Conservation (phyloP, 345 rosid genomes). For the Eucalyptus pauciflora region DNA sequence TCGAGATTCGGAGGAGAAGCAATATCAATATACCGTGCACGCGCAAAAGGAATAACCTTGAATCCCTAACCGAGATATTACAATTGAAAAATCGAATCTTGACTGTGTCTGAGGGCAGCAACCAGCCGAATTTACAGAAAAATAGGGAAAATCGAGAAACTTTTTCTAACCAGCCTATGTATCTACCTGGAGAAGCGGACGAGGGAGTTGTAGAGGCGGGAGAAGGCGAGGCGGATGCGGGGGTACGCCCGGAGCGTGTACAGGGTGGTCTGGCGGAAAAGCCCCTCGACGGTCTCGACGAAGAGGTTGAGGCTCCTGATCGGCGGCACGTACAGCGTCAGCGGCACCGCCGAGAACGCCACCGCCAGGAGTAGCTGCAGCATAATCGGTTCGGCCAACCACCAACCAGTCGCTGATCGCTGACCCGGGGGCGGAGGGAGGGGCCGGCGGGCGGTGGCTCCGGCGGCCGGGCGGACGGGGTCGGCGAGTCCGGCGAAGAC, state of each 20-base stretch:
- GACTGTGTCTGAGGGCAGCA: neutral
- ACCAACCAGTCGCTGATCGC: neutral
- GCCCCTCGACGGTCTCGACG: slow-evolving; percentile 15
- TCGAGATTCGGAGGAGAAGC: neutral
- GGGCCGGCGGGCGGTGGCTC: neutral
- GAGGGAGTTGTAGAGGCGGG: slow-evolving; percentile 7
- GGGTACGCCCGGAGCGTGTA: slow-evolving; percentile 19
- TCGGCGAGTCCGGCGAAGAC: neutral
- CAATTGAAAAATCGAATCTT: neutral
- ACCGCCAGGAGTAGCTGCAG: slow-evolving; percentile 27
- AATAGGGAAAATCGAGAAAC: neutral
- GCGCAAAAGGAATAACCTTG: neutral
- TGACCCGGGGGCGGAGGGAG: neutral
- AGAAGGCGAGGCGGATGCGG: slow-evolving; percentile 13
- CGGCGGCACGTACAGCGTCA: slow-evolving; percentile 35
- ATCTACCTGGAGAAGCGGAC: neutral
- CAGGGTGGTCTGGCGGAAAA: slow-evolving; percentile 10
- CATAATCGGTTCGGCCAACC: neutral
- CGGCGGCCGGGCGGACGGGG: neutral
- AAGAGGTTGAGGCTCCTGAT: slow-evolving; percentile 26
- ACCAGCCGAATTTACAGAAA: neutral
- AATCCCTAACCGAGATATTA: neutral
- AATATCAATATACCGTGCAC: neutral
- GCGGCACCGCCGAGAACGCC: slow-evolving; percentile 34
- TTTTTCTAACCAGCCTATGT: too few species aligned